Conservation (phyloP, 1,139 yeast species). For the Nakaseomyces sp. region DNA sequence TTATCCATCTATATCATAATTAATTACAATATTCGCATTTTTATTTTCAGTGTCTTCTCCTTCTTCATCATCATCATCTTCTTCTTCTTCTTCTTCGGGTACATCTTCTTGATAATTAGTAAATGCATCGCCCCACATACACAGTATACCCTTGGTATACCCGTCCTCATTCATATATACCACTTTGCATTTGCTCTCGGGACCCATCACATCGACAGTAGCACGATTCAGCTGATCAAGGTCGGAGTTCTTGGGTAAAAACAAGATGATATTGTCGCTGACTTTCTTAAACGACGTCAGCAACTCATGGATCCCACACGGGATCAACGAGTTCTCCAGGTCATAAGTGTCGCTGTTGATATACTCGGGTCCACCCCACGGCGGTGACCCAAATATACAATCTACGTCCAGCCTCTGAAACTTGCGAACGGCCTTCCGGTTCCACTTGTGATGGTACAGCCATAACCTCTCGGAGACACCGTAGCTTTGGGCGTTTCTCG, state of each 20-base stretch:
- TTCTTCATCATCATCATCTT: slow-evolving; percentile 1
- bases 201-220: slow-evolving; percentile 42
- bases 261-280: slow-evolving; percentile 51
- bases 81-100: no score
- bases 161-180: slow-evolving; percentile 39
- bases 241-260: slow-evolving; percentile 67
- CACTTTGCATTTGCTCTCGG: slow-evolving; percentile 39
- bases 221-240: slow-evolving; percentile 46
- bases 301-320: slow-evolving; percentile 42
- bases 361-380: slow-evolving; percentile 93
- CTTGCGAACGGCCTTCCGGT: slow-evolving; percentile 12
- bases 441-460: slow-evolving; percentile 33
- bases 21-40: background rate
- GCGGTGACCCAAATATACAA: slow-evolving; percentile 77
- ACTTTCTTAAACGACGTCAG: slow-evolving; percentile 38
- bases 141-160: slow-evolving; percentile 46
- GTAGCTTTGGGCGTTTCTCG: slow-evolving; percentile 66
- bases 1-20: slow-evolving; percentile 22
- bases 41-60: slow-evolving; percentile 1
- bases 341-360: slow-evolving; percentile 40
- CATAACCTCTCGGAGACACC: slow-evolving; percentile 46
- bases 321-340: slow-evolving; percentile 35
- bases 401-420: slow-evolving; percentile 39
- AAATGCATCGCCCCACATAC: slow-evolving; percentile 46
- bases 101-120: slow-evolving; percentile 13